phyloP scores from a whole-genome alignment of 495 filamentous ascomycete genomes.

The Annulohypoxylon maeteangense region DNA sequence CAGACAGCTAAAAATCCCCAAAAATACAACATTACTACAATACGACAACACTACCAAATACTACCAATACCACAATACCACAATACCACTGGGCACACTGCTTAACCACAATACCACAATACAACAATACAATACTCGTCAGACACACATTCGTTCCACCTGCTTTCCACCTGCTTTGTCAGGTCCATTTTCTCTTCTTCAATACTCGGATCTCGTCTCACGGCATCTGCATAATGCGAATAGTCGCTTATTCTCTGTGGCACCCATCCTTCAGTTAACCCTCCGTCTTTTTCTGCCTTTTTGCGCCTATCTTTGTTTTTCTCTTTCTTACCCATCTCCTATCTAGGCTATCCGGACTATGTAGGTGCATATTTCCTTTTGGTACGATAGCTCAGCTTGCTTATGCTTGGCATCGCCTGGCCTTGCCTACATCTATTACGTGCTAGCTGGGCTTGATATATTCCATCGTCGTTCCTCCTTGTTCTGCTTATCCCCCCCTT shows the following conservation, averaged over 20 bases:
- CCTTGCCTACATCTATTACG: conserved; percentile 27
- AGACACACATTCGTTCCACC: conserved; percentile 25
- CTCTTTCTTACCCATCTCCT: conserved; percentile 19
- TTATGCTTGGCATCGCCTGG: conserved; percentile 30
- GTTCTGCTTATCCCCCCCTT: conserved; percentile 15
- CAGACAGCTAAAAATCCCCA: neutral
- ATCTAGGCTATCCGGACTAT: conserved; percentile 29
- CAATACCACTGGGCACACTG: neutral
- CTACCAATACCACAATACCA: conserved; percentile 3
- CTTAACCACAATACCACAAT: neutral
- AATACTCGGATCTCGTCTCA: conserved; percentile 43
- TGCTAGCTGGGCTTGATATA: conserved; percentile 23
- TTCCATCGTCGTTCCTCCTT: conserved; percentile 8
- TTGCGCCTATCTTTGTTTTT: conserved; percentile 37
- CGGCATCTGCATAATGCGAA: conserved; percentile 51
- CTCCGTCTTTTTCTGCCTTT: conserved; percentile 20
- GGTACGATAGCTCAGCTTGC: conserved; percentile 24
- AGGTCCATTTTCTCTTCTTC: conserved; percentile 27
- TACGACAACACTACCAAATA: neutral
- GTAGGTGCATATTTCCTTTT: conserved; percentile 14
- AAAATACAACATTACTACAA: neutral
- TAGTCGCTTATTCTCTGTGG: conserved; percentile 49
- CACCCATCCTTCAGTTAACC: conserved; percentile 49
- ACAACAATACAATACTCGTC: conserved; percentile 12
- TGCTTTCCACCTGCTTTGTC: conserved; percentile 37